Percentiles rank a stretch among this genome's conserved stretches.
phyloP scores from a whole-genome alignment of 768 basidiomycete genomes.

The Leucocoprinus leucothites region DNA sequence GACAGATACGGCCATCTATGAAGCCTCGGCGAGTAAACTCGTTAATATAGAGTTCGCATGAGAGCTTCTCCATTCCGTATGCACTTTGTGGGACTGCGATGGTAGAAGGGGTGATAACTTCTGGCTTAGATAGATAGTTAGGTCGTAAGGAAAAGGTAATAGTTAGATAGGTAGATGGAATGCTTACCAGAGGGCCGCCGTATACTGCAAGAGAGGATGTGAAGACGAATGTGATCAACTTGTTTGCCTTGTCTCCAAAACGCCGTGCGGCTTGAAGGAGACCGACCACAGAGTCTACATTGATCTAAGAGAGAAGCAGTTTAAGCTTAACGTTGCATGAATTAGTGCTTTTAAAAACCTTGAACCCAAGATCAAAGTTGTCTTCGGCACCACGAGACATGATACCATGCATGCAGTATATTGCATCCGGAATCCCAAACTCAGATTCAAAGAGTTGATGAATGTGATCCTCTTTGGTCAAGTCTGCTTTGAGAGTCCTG shows the following conservation, averaged over 20 bases:
- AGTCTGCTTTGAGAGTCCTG: conserved; percentile 35
- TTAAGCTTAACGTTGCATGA: not conserved
- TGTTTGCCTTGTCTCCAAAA: conserved; percentile 18
- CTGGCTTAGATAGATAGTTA: conserved; percentile 23
- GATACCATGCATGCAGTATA: conserved; percentile 56
- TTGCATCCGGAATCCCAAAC: conserved; percentile 37
- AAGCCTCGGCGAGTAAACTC: conserved; percentile 61
- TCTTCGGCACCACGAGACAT: conserved; percentile 65
- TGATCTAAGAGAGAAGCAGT: conserved; percentile 35
- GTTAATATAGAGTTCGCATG: conserved; percentile 54
- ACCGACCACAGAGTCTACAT: conserved; percentile 52
- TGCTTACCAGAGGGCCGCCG: conserved; percentile 46
- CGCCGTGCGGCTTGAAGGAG: conserved; percentile 37
- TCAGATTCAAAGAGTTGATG: conserved; percentile 35
- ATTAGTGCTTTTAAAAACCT: conserved; percentile 23
- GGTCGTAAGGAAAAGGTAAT: not conserved
- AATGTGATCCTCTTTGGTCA: conserved; percentile 33
- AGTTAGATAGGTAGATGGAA: too few relatives aligned
- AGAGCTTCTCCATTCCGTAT: conserved; percentile 55
- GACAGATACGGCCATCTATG: conserved; percentile 56
- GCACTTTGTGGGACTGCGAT: conserved; percentile 54
- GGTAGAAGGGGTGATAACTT: conserved; percentile 43
- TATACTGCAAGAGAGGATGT: conserved; percentile 62
- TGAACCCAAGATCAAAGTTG: conserved; percentile 53
- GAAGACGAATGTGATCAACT: conserved; percentile 50